A percentile compares a stretch with the other conserved stretches of the same genome.
phyloP scores from a whole-genome alignment of 164 flowering plant genomes.

The Saururus chinensis region DNA sequence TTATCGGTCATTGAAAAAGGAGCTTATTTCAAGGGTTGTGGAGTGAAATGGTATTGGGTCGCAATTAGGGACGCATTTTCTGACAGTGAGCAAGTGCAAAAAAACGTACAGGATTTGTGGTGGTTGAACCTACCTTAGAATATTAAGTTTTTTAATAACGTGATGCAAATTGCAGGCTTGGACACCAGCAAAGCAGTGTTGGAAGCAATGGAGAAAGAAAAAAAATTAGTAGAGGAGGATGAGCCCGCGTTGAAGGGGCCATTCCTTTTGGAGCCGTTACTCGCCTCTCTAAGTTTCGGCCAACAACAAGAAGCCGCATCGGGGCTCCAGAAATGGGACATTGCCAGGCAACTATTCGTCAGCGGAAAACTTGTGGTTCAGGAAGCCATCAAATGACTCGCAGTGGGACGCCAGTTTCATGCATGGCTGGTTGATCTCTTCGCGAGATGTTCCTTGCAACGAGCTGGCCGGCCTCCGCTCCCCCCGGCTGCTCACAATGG shows the following conservation, averaged over 20 bases:
- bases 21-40: too few relatives aligned
- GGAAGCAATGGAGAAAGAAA: slow-evolving; percentile 42
- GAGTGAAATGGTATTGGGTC: too few relatives aligned
- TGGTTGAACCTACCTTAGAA: neutral
- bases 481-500: neutral
- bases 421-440: neutral
- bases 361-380: slow-evolving; percentile 40
- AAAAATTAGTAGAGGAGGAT: slow-evolving; percentile 12
- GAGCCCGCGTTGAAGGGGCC: slow-evolving; percentile 5
- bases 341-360: slow-evolving; percentile 39
- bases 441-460: neutral
- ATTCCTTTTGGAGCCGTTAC: slow-evolving; percentile 44
- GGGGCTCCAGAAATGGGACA: slow-evolving; percentile 52
- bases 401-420: neutral
- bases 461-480: neutral
- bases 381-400: slow-evolving; percentile 53
- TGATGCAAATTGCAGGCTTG: slow-evolving; percentile 30
- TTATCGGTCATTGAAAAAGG: too few relatives aligned
- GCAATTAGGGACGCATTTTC: too few relatives aligned
- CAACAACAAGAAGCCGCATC: slow-evolving; percentile 33
- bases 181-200: slow-evolving; percentile 51
- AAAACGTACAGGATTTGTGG: too few relatives aligned
- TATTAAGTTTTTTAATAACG: too few relatives aligned
- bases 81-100: too few relatives aligned
- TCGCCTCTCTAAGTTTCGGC: slow-evolving; percentile 39